Conservation (phyloP, 139 green algal species). For the Penium margaritaceum region DNA sequence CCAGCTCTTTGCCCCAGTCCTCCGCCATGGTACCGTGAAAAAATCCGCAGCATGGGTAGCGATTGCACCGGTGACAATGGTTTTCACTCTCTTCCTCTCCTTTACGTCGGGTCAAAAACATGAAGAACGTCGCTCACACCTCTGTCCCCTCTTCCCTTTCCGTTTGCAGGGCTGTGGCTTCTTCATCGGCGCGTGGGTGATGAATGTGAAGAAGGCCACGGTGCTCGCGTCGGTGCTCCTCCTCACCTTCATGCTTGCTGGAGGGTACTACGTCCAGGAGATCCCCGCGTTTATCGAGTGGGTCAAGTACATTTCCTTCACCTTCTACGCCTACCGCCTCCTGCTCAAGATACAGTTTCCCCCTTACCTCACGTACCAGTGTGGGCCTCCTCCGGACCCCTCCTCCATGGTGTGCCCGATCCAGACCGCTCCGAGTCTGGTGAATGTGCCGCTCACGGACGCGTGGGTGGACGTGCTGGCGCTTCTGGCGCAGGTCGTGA, state of each 20-base stretch:
- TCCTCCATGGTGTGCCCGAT: neutral
- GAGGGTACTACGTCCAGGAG: slow-evolving; percentile 53
- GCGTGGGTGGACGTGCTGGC: slow-evolving; percentile 10
- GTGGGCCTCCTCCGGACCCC: neutral
- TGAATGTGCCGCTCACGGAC: neutral
- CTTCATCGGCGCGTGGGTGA: slow-evolving; percentile 28
- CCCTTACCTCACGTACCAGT: neutral
- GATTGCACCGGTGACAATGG: too few species aligned
- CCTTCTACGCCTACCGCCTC: slow-evolving; percentile 49
- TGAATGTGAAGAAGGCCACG: slow-evolving; percentile 34
- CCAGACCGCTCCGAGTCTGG: neutral
- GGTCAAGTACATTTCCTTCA: slow-evolving; percentile 57
- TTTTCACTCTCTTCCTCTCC: too few species aligned
- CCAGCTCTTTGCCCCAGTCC: too few species aligned
- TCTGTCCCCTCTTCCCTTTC: too few species aligned
- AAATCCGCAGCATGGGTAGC: too few species aligned
- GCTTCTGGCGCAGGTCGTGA: slow-evolving; percentile 5
- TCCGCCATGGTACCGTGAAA: too few species aligned
- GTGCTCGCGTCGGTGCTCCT: slow-evolving; percentile 32
- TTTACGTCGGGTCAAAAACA: too few species aligned
- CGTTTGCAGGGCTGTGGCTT: slow-evolving; percentile 22
- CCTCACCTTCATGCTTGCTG: slow-evolving; percentile 41
- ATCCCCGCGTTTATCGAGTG: slow-evolving; percentile 55
- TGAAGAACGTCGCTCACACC: too few species aligned
- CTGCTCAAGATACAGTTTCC: slow-evolving; percentile 22